Evolutionary conservation across 805 yeast genomes (phyloP), one percentile per base, ranked within the genome.

Genomic region (Schizosaccharomyces cryophilus): DNA sequence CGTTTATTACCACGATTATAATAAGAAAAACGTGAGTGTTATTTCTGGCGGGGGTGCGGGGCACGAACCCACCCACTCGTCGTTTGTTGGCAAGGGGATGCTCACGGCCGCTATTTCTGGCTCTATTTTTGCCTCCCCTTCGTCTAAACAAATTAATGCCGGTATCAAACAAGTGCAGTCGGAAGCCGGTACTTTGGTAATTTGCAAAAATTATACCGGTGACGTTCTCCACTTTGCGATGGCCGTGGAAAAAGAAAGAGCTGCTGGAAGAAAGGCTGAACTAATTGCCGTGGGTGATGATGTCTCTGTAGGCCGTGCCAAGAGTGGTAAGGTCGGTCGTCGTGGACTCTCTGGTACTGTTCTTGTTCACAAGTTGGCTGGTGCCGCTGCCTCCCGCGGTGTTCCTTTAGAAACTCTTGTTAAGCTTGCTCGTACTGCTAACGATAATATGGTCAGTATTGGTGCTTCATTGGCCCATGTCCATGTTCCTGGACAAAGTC

Each of bases 41-140:
- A 73, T 89, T 31, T 82, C 95, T 42, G 96, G 96, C 63, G 97
- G 97, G 62, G 96, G 96, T 31, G 81, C 89, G 15, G 97, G 97
- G 59, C 97, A 89, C 69, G 97, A 89, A 71, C 96, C 96, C 30
- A 76, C 88, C 3, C 96, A 90, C 68, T 89, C 86, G 7, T 96
- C 95, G 0, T 89, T 81, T 69, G 88, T 89, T 26, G 96, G 96
- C 13, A 76, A 80, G 15, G 94, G 94, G 60, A 73, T 84, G 66
- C 71, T 89, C 51, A 87, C 85, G 65, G 94, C 83, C 51, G 96
- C 95, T 0, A 95, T 89, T 4, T 81, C 88, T 61, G 97, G 97
- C 45, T 80, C 83, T 61, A 78, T 87, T n/a, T 89, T 89, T 74
- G 96, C 96, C 0, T 87, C 95, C 15, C 97, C 97, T 2, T 80